Conservation (phyloP, 768 basidiomycete genomes). For the Lactarius sanguifluus region DNA sequence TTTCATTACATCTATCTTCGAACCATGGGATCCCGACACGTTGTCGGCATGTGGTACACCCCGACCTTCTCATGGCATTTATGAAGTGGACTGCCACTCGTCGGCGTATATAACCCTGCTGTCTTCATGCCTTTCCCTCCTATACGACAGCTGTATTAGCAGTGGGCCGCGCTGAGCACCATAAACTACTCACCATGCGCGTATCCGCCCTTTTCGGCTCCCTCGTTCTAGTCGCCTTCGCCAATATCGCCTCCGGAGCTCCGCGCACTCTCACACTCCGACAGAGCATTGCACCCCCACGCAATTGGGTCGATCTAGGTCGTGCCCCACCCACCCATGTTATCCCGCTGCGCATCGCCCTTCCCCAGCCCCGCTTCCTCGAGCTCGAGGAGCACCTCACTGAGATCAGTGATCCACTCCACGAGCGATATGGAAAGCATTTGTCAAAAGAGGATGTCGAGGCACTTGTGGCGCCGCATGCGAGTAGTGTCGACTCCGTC, state of each 20-base stretch:
- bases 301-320: constrained; percentile 47
- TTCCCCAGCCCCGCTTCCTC: constrained; percentile 31
- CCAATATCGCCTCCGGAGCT: background rate
- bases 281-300: constrained; percentile 44
- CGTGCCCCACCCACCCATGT: constrained; percentile 46
- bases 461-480: constrained; percentile 53
- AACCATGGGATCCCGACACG: background rate
- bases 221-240: constrained; percentile 7
- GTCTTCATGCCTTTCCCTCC: background rate
- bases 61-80: background rate
- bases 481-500: constrained; percentile 48
- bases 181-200: background rate
- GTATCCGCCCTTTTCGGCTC: background rate
- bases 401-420: constrained; percentile 33
- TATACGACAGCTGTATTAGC: background rate
- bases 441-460: constrained; percentile 62
- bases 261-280: constrained; percentile 39
- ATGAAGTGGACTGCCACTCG: background rate
- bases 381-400: constrained; percentile 32
- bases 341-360: constrained; percentile 48
- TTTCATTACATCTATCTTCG: too few species aligned
- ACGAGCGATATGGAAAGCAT: constrained; percentile 33
- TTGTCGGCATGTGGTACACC: background rate
- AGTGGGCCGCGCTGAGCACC: background rate
- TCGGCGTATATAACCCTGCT: background rate